A percentile compares a stretch with the other conserved stretches of the same genome.
These are phyloP conservation scores for Pythium dissotocum DNA, from an alignment of 352 stramenopile species.

Conservation along the genomic window DNA sequence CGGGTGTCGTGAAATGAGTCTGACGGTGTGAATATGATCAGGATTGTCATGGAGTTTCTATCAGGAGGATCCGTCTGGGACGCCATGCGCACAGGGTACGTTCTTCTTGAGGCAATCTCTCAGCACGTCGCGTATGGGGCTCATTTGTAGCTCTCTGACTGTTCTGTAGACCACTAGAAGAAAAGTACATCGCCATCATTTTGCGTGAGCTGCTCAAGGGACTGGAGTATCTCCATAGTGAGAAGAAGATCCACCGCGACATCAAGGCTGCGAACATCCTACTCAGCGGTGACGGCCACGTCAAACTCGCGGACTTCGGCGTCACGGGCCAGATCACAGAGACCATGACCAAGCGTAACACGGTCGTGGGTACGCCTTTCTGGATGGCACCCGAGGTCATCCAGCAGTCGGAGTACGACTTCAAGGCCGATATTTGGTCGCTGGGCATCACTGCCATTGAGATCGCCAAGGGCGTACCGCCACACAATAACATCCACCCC, in stretches of 20 bases:
- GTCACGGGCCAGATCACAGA: constrained; percentile 87
- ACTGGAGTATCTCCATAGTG: constrained; percentile 78
- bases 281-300: constrained; percentile 42
- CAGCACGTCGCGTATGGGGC: no score
- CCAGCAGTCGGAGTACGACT: constrained; percentile 82
- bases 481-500: constrained; percentile 84
- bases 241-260: constrained; percentile 84
- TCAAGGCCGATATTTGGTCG: constrained; percentile 83
- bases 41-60: constrained; percentile 96
- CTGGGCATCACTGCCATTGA: constrained; percentile 91
- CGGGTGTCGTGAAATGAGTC: background rate
- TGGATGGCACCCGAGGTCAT: constrained; percentile 94
- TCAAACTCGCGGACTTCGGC: constrained; percentile 90
- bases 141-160: background rate
- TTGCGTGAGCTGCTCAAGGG: constrained; percentile 76
- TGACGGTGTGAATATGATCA: constrained; percentile 18
- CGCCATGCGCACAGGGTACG: constrained; percentile 72
- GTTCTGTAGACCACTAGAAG: constrained; percentile 57
- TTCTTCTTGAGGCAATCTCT: background rate
- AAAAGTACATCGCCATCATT: constrained; percentile 85
- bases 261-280: constrained; percentile 90
- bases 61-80: constrained; percentile 90
- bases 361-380: constrained; percentile 89
- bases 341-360: constrained; percentile 89
- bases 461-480: constrained; percentile 83